A percentile compares a stretch with the other conserved stretches of the same genome.
Conservation (phyloP, 2,329 filamentous ascomycete species). For the Trichoderma arundinaceum region DNA sequence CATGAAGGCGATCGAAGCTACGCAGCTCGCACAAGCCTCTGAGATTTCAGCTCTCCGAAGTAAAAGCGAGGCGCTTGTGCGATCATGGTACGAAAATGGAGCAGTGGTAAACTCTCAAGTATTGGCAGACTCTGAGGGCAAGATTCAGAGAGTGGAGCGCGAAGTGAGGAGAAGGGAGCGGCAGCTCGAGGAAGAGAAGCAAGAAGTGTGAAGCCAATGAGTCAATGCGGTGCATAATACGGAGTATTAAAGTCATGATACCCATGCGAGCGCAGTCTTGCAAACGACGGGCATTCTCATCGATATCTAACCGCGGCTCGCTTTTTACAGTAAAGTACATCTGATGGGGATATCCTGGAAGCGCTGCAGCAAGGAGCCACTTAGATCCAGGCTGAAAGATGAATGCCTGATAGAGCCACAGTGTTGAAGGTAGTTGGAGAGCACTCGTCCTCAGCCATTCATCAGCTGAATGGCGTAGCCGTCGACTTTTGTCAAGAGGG, state of each 20-base stretch:
- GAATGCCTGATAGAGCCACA: too few relatives aligned
- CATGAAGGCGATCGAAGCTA: slow-evolving; percentile 65
- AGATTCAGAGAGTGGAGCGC: slow-evolving; percentile 69
- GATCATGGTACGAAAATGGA: slow-evolving; percentile 75
- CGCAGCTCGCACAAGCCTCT: slow-evolving; percentile 65
- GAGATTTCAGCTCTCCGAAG: slow-evolving; percentile 68
- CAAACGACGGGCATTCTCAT: background rate
- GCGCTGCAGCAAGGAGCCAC: too few relatives aligned
- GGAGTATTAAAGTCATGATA: background rate
- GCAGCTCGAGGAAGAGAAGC: slow-evolving; percentile 57
- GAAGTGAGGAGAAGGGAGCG: slow-evolving; percentile 68
- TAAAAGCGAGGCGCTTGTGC: slow-evolving; percentile 66
- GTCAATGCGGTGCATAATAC: background rate
- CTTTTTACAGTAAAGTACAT: background rate
- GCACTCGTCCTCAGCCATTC: background rate
- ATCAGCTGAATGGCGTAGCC: background rate
- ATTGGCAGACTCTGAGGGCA: slow-evolving; percentile 73
- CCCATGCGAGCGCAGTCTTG: background rate
- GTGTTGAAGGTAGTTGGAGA: background rate
- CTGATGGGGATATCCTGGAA: too few relatives aligned
- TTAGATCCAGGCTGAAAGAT: background rate
- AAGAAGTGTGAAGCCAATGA: background rate
- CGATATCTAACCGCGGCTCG: background rate
- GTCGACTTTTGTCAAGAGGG: background rate
- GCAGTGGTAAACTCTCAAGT: slow-evolving; percentile 70